Base-by-base conservation (phyloP, 352 stramenopile genomes). In the Sclerospora graminicola region DNA sequence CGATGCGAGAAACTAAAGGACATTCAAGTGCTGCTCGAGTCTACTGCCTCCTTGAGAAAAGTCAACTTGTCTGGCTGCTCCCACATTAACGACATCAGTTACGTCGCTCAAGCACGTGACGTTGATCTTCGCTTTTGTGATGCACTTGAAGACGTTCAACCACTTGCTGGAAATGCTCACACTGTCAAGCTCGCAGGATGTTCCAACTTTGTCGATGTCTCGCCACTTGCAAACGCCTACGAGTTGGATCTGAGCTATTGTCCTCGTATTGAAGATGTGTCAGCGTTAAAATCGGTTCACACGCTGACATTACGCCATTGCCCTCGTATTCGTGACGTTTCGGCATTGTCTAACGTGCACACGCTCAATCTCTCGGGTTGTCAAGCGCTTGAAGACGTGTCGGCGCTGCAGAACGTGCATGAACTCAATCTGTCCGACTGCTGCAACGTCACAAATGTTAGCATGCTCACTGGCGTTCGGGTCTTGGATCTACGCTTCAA, bases 401-500 rank as follows among this genome's bases (percentile, higher is more conserved):
- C 49, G 5, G 59, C 59, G 11, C 40, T 86, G 8, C 33, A 45
- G 6, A 40, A 50, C 18, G 74, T 82, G 23, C n/a, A n/a, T 66
- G 58, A 75, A 31, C 61, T 84, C 46, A 86, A 81, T 28, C 33
- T 86, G 14, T 82, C 68, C 41, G 61, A 82, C 51, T 86, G 74
- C 50, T 51, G 42, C 6, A 60, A 61, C 23, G 39, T 86, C 5
- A 58, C 42, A 2, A 61, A 82, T 40, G 40, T 84, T 10, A 55
- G 54, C 6, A 77, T n/a, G n/a, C n/a, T n/a, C n/a, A n/a, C n/a
- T n/a, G n/a, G n/a, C n/a, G n/a, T n/a, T n/a, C n/a, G n/a, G n/a
- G n/a, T n/a, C n/a, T n/a, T n/a, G n/a, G n/a, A n/a, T n/a, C 41
- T 89, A 24, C 70, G 73, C 28, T 83, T 75, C 59, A 85, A 82